phyloP scores from a whole-genome alignment of 768 basidiomycete genomes.

The Polyporus arcularius region DNA sequence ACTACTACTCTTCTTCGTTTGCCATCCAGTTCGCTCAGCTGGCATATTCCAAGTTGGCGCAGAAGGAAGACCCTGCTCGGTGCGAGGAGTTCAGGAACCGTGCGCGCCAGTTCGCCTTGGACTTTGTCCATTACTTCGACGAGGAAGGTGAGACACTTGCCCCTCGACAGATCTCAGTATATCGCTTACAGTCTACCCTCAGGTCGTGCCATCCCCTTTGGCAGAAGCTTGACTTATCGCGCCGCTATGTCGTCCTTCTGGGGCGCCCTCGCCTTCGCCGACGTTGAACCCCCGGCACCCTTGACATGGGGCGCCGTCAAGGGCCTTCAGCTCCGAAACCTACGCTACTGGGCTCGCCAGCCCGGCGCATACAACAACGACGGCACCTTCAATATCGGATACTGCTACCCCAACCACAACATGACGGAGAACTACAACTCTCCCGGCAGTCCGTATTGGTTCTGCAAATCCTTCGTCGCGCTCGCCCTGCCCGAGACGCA shows the following conservation, averaged over 20 bases:
- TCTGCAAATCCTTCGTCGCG: constrained; percentile 73
- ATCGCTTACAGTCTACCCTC: not conserved
- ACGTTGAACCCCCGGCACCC: constrained; percentile 66
- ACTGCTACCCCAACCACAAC: constrained; percentile 68
- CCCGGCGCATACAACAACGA: constrained; percentile 61
- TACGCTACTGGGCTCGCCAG: constrained; percentile 71
- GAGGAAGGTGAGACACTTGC: constrained; percentile 50
- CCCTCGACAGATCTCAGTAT: not conserved
- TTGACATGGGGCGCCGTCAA: constrained; percentile 76
- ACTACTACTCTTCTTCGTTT: constrained; percentile 79
- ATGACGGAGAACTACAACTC: constrained; percentile 83
- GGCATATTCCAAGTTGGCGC: constrained; percentile 66
- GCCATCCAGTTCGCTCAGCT: constrained; percentile 78
- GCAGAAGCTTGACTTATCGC: constrained; percentile 73
- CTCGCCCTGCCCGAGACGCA: constrained; percentile 65
- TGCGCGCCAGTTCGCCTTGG: constrained; percentile 61
- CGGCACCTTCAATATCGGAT: constrained; percentile 74
- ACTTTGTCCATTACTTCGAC: constrained; percentile 79
- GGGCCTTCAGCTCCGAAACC: constrained; percentile 70
- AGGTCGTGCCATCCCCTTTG: constrained; percentile 78
- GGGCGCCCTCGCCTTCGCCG: constrained; percentile 72
- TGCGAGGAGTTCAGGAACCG: constrained; percentile 66
- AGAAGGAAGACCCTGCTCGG: constrained; percentile 60
- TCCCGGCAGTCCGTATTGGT: constrained; percentile 79
- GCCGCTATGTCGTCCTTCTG: constrained; percentile 85